These are phyloP conservation scores for Metschnikowia arizonensis DNA, from an alignment of 805 yeast genomes.

Conservation along the genomic window DNA sequence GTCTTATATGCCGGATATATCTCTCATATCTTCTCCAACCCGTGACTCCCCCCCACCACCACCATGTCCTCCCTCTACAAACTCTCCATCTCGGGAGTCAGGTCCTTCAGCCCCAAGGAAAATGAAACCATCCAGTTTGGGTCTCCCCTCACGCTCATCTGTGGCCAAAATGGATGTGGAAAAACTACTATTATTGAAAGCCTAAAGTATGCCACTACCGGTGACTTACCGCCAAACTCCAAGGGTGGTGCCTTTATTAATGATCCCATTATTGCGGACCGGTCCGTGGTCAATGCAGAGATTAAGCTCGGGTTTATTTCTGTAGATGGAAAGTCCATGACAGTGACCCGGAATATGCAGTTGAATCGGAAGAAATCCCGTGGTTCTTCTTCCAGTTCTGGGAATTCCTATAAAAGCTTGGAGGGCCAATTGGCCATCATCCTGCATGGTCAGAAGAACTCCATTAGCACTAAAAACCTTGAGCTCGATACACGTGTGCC, in stretches of 20 bases:
- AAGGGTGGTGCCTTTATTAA: constrained; percentile 95
- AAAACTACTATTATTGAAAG: constrained; percentile 96
- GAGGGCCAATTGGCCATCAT: constrained; percentile 82
- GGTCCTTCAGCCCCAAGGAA: constrained; percentile 85
- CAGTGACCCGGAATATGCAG: constrained; percentile 82
- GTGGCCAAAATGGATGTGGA: constrained; percentile 95
- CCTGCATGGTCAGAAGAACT: constrained; percentile 61
- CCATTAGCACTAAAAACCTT: constrained; percentile 74
- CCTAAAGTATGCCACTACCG: constrained; percentile 89
- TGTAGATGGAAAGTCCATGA: constrained; percentile 71
- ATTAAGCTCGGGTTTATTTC: constrained; percentile 81
- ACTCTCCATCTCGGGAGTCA: constrained; percentile 68
- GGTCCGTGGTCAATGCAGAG: constrained; percentile 80
- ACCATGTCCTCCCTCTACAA: constrained; percentile 41
- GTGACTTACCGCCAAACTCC: constrained; percentile 91
- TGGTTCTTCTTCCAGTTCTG: constrained; percentile 21
- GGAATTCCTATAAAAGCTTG: constrained; percentile 73
- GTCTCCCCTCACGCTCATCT: constrained; percentile 85
- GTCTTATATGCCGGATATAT: too few relatives aligned
- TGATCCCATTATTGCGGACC: constrained; percentile 79
- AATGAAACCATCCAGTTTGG: constrained; percentile 87
- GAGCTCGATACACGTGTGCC: constrained; percentile 85
- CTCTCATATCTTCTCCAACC: too few relatives aligned
- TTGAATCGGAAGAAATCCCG: constrained; percentile 51
- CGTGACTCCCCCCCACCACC: too few relatives aligned